Evolutionary conservation across 2,329 filamentous ascomycete genomes (phyloP), one percentile per base, ranked within the genome.

Genomic region (Claviceps maximensis): DNA sequence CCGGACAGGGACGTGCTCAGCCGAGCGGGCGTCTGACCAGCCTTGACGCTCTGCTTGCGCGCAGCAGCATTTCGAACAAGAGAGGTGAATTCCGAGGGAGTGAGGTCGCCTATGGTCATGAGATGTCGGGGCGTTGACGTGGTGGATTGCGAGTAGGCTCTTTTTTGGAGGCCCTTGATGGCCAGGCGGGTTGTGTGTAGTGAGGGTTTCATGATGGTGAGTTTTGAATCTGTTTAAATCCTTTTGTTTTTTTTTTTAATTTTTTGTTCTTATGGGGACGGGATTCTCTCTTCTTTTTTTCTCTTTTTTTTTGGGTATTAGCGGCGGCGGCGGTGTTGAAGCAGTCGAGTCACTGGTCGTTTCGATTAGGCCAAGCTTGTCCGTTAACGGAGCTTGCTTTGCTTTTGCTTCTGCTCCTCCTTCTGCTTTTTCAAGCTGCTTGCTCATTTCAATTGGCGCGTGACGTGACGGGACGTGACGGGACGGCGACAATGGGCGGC

Each of bases 81-180:
- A 25, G 80, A 82, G 36, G 83, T 80, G 62, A 98, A 82, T 70
- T 98, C 93, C 47, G 77, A 71, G 7, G 88, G 78, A 1, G 83
- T 83, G 54, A 98, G 78, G 65, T 98, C 90, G 51, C 83, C 83
- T 63, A 96, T 95, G 52, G 89, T 94, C 70, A 96, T 84, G 51
- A 98, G 77, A 75, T 97, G 91, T 59, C 93, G 85, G 49, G 89
- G 86, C 33, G 61, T 57, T 1, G 67, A 51, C 5, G 65, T 58
- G 2, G 67, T 51, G 7, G 65, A 55, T 52, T 69, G 60, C 41
- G 75, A 75, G 55, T 75, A 75, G 29, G 69, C 63, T 56, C 76
- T 69, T 55, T 65, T 63, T 53, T 74, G 71, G 25, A 71, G 55
- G 58, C 67, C 63, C 51, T 62, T 63, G 57, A 61, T 53, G 57